These are phyloP conservation scores for Crithidia thermophila DNA, from an alignment of 208 protist species.

Conservation along the genomic window DNA sequence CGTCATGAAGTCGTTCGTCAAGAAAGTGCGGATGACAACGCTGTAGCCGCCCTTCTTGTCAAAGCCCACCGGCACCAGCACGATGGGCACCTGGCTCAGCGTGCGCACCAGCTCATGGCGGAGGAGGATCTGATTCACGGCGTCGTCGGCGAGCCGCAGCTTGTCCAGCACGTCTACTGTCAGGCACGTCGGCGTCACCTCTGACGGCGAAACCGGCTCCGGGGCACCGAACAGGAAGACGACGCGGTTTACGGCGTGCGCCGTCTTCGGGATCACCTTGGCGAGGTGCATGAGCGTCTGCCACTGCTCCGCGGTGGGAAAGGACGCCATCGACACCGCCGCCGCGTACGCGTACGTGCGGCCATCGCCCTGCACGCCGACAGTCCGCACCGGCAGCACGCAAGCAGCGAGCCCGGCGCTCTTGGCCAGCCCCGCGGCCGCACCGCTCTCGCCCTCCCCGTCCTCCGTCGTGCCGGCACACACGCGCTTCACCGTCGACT, in stretches of 20 bases:
- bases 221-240: constrained; percentile 89
- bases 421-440: constrained; percentile 11
- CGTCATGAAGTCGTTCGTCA: constrained; percentile 98
- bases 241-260: constrained; percentile 94
- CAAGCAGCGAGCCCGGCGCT: constrained; percentile 31
- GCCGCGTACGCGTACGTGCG: constrained; percentile 96
- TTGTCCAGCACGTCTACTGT: constrained; percentile 80
- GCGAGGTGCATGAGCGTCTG: constrained; percentile 71
- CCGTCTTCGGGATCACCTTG: constrained; percentile 88
- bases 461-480: constrained; percentile 21
- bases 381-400: constrained; percentile 93
- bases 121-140: constrained; percentile 82
- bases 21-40: constrained; percentile 95
- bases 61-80: constrained; percentile 93
- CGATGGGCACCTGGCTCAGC: constrained; percentile 94
- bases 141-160: constrained; percentile 89
- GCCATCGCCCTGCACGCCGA: constrained; percentile 98
- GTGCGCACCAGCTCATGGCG: constrained; percentile 81
- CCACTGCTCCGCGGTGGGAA: constrained; percentile 78
- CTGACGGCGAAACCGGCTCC: constrained; percentile 28
- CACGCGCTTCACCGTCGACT: constrained; percentile 34
- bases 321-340: constrained; percentile 69
- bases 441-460: background rate
- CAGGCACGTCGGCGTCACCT: constrained; percentile 81
- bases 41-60: constrained; percentile 55